Conservation (phyloP, 2,329 filamentous ascomycete genomes). For the Karstenula rhodostoma region DNA sequence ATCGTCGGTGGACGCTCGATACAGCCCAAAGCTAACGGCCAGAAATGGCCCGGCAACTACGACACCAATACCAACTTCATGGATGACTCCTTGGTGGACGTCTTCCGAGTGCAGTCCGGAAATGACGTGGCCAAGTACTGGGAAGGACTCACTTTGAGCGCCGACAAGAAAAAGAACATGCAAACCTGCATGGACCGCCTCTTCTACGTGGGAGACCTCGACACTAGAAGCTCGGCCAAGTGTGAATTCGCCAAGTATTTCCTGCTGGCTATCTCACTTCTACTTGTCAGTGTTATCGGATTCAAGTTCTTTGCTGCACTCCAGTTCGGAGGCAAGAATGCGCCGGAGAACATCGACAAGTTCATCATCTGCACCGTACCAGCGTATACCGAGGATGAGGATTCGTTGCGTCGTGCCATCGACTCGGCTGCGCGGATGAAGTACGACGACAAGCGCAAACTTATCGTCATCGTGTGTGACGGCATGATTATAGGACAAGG, state of each 20-base stretch:
- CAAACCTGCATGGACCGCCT: conserved; percentile 87
- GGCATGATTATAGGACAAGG: conserved; percentile 99
- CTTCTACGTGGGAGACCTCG: conserved; percentile 91
- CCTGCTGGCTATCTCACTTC: conserved; percentile 80
- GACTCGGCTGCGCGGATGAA: conserved; percentile 95
- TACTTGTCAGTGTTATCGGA: conserved; percentile 81
- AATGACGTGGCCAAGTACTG: conserved; percentile 84
- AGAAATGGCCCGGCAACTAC: conserved; percentile 22
- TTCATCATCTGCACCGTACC: conserved; percentile 98
- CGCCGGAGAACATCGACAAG: conserved; percentile 96
- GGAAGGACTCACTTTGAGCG: conserved; percentile 71
- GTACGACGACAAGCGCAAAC: conserved; percentile 98
- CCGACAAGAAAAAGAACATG: conserved; percentile 71
- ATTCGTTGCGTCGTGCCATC: conserved; percentile 94
- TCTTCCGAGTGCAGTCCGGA: conserved; percentile 81
- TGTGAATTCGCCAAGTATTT: conserved; percentile 93
- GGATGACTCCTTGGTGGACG: conserved; percentile 73
- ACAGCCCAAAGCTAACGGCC: not conserved
- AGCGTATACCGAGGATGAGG: conserved; percentile 97
- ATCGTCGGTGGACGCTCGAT: conserved; percentile 71
- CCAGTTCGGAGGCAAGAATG: conserved; percentile 89
- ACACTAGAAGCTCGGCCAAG: conserved; percentile 84
- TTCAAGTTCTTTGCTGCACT: conserved; percentile 98
- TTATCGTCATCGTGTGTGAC: conserved; percentile 91
- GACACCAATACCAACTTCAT: conserved; percentile 77